Base-by-base conservation (phyloP, 371 early-diverging fungal species). In the Circinella minor region DNA sequence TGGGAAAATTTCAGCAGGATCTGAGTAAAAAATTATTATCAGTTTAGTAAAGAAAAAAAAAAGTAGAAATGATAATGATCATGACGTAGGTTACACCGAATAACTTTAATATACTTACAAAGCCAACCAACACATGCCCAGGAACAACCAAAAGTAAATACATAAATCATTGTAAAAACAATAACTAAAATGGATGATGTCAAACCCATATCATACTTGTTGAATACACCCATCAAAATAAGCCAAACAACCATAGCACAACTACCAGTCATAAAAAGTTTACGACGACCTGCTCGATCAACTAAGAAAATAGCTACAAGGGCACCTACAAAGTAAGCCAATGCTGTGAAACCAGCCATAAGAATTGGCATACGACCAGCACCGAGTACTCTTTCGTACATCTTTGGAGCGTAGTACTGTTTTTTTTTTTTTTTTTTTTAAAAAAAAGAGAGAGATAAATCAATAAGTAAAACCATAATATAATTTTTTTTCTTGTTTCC, bases 1-100 rank as follows among this genome's bases (percentile, higher is more conserved):
- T 1, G 82, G 80, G 55, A 80, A 88, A 73, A 91, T 86, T 71
- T 91, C 91, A 27, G 89, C 85, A 70, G 88, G 89, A 71, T 88
- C 80, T 77, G 36, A 27, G 74, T 36, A 39, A 18, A 37, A 37
- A 34, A 55, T 1, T 54, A 83, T 68, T 64, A 74, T 51, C 43
- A 73, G 66, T 70, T 77, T 78, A 67, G 43, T 43, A 43, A 43
- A 43, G 55, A 27, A 61, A 80, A 39, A 6, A 36, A 27, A 64
- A 15, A 18, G 13, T 9, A n/a, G 5, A 47, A 60, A 36, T 14
- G 1, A 27, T 27, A 27, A 27, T 27, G 2, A 2, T 27, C 27
- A 27, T 27, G 27, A 27, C 27, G 27, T 61, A 18, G 47, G 47
- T 47, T 47, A 47, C 47, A 47, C 47, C 15, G 47, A 51, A 51